Conservation (phyloP, 257 asterid genomes). For the Solanum tacnaense region DNA sequence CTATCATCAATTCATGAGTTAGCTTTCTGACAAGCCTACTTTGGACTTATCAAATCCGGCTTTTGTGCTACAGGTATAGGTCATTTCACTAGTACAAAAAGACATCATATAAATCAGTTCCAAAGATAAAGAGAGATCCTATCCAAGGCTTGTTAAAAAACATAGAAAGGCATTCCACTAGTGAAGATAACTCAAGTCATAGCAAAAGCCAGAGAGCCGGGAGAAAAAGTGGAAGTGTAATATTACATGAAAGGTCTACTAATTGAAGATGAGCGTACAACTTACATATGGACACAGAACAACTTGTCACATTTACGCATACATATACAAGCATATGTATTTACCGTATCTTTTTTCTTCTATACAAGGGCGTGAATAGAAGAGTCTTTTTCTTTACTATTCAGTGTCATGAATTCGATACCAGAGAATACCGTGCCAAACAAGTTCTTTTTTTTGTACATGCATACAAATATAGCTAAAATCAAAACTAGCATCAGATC, state of each 20-base stretch:
- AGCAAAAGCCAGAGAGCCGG: not conserved
- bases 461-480: not conserved
- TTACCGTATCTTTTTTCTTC: not conserved
- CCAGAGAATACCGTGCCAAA: not conserved
- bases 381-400: not conserved
- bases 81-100: not conserved
- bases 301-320: not conserved
- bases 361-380: not conserved
- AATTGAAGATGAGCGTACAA: not conserved
- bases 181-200: not conserved
- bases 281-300: not conserved
- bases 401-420: not conserved
- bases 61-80: not conserved
- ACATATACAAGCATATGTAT: not conserved
- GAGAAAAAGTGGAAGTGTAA: not conserved
- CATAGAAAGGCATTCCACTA: not conserved
- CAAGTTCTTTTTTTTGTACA: not conserved
- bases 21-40: not conserved
- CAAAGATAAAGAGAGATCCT: not conserved
- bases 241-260: not conserved
- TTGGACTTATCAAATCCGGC: not conserved
- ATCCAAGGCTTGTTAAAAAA: not conserved
- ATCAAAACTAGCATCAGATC: not conserved
- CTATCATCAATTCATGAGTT: not conserved
- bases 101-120: not conserved